phyloP scores from a whole-genome alignment of 495 filamentous ascomycete species.

The Penicillium cataractarum region DNA sequence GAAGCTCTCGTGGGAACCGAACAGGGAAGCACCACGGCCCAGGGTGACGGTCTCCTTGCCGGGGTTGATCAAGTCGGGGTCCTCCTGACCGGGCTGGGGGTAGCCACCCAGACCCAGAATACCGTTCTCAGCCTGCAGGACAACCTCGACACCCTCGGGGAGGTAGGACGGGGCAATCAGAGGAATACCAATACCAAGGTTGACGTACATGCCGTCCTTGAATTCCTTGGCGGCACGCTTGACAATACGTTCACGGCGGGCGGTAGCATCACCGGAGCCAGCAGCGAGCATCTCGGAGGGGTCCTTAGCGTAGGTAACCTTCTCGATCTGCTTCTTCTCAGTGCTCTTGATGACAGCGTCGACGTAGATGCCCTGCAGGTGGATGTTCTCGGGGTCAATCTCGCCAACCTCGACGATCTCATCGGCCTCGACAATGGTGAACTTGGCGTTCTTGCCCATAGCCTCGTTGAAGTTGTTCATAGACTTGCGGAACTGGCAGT shows the following conservation, averaged over 20 bases:
- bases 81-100: constrained; percentile 74
- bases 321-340: constrained; percentile 77
- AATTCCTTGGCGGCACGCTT: constrained; percentile 87
- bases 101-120: constrained; percentile 88
- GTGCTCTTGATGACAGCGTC: constrained; percentile 79
- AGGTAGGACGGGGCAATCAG: constrained; percentile 85
- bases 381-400: constrained; percentile 73
- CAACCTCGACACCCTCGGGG: constrained; percentile 74
- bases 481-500: constrained; percentile 84
- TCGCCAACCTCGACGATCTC: constrained; percentile 82
- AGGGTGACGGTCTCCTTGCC: constrained; percentile 93
- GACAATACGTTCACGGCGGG: constrained; percentile 81
- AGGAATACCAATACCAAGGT: constrained; percentile 91
- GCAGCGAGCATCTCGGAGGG: constrained; percentile 54
- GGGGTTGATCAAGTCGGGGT: constrained; percentile 89
- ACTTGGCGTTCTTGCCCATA: constrained; percentile 85
- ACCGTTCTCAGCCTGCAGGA: constrained; percentile 88
- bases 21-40: constrained; percentile 72
- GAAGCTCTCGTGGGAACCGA: constrained; percentile 86
- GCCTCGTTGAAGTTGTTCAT: constrained; percentile 88
- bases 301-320: constrained; percentile 74
- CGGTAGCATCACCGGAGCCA: constrained; percentile 67
- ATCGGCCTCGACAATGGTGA: constrained; percentile 89
- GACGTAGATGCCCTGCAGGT: constrained; percentile 88
- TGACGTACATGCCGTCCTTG: constrained; percentile 92